Evolutionary conservation across 306 rosid genomes (phyloP), one percentile per base, ranked within the genome.

Genomic region (Castanea mollissima): DNA sequence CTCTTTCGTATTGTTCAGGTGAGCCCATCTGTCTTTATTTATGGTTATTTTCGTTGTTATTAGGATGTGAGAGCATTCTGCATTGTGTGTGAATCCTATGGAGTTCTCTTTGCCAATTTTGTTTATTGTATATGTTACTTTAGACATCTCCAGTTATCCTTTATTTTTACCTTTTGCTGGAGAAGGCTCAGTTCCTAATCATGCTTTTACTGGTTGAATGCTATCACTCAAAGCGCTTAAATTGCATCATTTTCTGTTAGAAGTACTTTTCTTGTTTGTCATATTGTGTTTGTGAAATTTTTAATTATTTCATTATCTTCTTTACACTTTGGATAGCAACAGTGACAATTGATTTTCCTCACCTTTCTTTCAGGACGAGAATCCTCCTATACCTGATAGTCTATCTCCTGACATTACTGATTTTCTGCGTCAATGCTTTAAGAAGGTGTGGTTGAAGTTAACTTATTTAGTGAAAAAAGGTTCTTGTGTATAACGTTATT

Each of bases 1-100:
- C 91, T 95, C 77, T 95, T 93, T 81, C 99, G 99, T 23, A 95
- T 95, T 79, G 99, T 95, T 84, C 99, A 95, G 97, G 99, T 93
- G 57, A 68, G 81, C 62, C 68, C 74, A 82, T 67, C 29, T 16
- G 67, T 67, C 18, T 3, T 69, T 60, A 27, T 41, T 54, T 6
- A 18, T 65, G 49, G 38, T 14, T 23, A 35, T 60, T 65, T 49
- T 19, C 27, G 65, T 69, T 67, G 65, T 51, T 18, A 75, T 64
- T 79, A 44, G 38, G 19, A 59, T 52, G 16, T 20, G 18, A 35
- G 60, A 78, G 73, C 56, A 27, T 78, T 80, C 44, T 63, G 44
- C 5, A 29, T 29, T 21, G 31, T 19, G 25, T 74, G 78, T 21
- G 23, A 29, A 35, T n/a, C 38, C 34, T n/a, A 9, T n/a, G 32